Percentiles rank a stretch among this genome's conserved stretches.
Evolutionary conservation across 169 alveolate genomes (phyloP).

Genomic region (Plasmodium vivax): DNA sequence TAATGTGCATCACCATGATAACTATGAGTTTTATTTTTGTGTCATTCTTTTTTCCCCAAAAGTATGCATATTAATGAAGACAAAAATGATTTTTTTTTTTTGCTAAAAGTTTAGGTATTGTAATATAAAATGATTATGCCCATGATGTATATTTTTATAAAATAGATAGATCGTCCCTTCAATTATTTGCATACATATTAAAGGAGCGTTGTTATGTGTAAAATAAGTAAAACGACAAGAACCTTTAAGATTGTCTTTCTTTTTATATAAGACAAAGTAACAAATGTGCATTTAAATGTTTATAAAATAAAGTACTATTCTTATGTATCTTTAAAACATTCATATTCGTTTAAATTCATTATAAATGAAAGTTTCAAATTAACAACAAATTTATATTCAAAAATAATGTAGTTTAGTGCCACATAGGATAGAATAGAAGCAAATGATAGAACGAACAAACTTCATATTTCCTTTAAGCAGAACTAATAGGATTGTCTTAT

Average conservation of each 20-base stretch:
- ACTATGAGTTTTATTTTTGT: not conserved
- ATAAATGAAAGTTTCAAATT: not conserved
- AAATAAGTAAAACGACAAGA: not conserved
- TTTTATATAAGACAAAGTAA: not conserved
- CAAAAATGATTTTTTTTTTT: not conserved
- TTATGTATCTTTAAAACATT: not conserved
- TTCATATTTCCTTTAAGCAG: not conserved
- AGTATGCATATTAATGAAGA: not conserved
- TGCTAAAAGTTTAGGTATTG: not conserved
- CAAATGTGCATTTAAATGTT: not conserved
- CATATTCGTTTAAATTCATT: not conserved
- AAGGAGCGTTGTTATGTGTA: not conserved
- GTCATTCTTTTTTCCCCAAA: not conserved
- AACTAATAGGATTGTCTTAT: not conserved
- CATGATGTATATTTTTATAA: not conserved
- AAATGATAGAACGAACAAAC: not conserved
- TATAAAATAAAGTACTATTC: not conserved
- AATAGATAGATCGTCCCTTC: not conserved
- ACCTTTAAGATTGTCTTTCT: not conserved
- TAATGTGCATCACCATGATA: not conserved
- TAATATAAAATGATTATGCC: not conserved
- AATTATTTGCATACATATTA: not conserved
- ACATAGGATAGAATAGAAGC: not conserved
- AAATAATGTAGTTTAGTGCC: not conserved
- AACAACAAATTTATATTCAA: not conserved